Evolutionary conservation across 306 rosid genomes (phyloP).

Genomic region (Cucurbita maxima): DNA sequence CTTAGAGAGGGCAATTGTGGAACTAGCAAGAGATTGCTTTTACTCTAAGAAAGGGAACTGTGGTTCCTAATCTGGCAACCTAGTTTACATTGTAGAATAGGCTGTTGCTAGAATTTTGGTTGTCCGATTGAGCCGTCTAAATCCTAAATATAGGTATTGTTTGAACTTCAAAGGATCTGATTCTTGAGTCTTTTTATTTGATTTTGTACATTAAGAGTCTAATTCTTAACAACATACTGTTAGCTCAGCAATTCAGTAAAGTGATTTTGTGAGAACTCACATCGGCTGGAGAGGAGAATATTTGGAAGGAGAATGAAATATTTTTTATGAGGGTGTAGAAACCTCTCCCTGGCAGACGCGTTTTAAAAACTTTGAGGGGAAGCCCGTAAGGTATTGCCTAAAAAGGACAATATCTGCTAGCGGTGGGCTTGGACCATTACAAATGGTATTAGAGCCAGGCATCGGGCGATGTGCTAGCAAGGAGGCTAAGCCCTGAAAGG

Average conservation of each 20-base stretch:
- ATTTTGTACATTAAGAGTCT: neutral
- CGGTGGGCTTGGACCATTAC: too few species aligned
- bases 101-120: neutral
- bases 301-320: too few species aligned
- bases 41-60: neutral
- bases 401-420: too few species aligned
- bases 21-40: neutral
- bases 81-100: neutral
- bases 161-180: neutral
- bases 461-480: too few species aligned
- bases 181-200: neutral
- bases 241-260: neutral
- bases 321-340: too few species aligned
- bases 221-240: neutral
- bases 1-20: neutral
- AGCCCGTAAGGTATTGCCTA: too few species aligned
- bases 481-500: too few species aligned
- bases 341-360: too few species aligned
- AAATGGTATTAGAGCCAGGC: too few species aligned
- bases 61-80: neutral
- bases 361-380: too few species aligned
- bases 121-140: neutral
- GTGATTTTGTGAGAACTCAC: neutral
- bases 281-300: too few species aligned
- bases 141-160: neutral